These are phyloP conservation scores for Excoecaria cochinchinensis DNA, from an alignment of 345 rosid genomes.

Conservation along the genomic window DNA sequence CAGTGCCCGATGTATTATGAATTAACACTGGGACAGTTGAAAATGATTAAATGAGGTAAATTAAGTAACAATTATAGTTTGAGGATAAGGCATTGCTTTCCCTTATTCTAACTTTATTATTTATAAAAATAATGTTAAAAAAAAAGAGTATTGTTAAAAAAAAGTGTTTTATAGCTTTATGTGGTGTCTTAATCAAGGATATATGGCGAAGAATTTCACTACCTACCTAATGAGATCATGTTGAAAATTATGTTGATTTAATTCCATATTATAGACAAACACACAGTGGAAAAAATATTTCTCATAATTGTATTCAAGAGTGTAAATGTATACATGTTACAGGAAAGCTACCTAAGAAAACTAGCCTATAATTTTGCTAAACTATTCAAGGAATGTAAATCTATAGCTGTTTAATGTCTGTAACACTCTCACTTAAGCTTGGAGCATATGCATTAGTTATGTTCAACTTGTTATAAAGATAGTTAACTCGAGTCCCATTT, in stretches of 20 bases:
- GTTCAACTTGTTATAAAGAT: not conserved
- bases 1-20: not conserved
- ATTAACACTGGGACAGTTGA: conserved; percentile 7
- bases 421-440: not conserved
- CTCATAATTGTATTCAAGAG: too few species aligned
- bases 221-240: too few species aligned
- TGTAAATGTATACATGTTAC: too few species aligned
- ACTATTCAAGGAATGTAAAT: too few species aligned
- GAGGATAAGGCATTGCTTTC: not conserved
- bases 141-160: not conserved
- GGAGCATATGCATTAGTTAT: not conserved
- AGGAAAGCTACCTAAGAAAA: too few species aligned
- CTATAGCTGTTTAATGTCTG: too few species aligned
- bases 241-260: too few species aligned
- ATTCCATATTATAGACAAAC: too few species aligned
- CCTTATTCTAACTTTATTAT: not conserved
- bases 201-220: too few species aligned
- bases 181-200: conserved; percentile 4
- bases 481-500: not conserved
- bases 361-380: too few species aligned
- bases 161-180: not conserved
- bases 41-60: conserved; percentile 8
- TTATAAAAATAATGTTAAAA: not conserved
- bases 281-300: too few species aligned
- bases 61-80: not conserved